Evolutionary conservation across 2,329 filamentous ascomycete species (phyloP).

Genomic region (Trichoderma breve): DNA sequence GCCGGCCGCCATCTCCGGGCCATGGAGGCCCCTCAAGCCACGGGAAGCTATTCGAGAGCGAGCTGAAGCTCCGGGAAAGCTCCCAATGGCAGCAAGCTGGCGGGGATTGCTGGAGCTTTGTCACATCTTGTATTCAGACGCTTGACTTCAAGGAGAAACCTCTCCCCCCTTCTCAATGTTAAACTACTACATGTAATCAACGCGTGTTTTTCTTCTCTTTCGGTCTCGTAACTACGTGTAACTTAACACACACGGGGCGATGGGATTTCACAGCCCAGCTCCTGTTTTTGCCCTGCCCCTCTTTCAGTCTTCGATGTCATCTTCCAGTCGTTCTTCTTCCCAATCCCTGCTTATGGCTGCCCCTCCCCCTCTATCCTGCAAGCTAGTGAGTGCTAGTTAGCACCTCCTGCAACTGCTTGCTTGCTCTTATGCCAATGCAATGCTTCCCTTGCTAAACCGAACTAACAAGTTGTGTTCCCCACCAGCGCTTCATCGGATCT

Average conservation of each 20-base stretch:
- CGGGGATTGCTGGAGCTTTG: not conserved
- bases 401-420: not conserved
- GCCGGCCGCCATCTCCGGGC: not conserved
- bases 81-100: not conserved
- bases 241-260: not conserved
- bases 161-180: not conserved
- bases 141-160: not conserved
- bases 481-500: conserved; percentile 11
- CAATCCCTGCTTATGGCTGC: not conserved
- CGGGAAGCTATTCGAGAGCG: not conserved
- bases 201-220: not conserved
- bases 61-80: not conserved
- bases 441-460: not conserved
- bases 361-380: not conserved
- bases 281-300: not conserved
- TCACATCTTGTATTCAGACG: not conserved
- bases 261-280: not conserved
- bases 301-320: not conserved
- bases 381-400: not conserved
- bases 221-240: not conserved
- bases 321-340: not conserved
- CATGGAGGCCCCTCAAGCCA: not conserved
- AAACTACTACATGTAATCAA: not conserved
- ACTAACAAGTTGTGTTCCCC: not conserved
- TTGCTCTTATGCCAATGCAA: not conserved